Conservation (phyloP, 192 early-diverging fungal species). For the Linnemannia hyalina region DNA sequence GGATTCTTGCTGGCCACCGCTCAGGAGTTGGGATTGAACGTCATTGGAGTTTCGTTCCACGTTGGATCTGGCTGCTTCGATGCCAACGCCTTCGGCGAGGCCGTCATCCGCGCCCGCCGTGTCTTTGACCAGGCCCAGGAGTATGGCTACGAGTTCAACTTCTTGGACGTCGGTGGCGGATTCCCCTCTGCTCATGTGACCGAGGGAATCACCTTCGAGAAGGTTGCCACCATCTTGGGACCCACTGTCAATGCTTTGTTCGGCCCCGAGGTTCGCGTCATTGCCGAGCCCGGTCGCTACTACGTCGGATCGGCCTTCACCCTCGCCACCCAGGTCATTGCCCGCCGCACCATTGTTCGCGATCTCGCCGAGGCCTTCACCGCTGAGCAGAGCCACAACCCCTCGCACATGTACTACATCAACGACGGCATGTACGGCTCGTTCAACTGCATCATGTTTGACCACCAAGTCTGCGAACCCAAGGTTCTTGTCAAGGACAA, state of each 20-base stretch:
- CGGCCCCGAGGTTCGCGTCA: conserved; percentile 85
- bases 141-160: conserved; percentile 77
- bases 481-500: conserved; percentile 69
- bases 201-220: conserved; percentile 83
- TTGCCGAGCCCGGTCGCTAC: conserved; percentile 97
- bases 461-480: conserved; percentile 84
- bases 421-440: conserved; percentile 98
- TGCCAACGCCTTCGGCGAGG: conserved; percentile 88
- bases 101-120: conserved; percentile 82
- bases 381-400: conserved; percentile 25
- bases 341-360: conserved; percentile 75
- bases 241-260: conserved; percentile 85
- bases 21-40: conserved; percentile 80
- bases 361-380: conserved; percentile 6
- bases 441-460: conserved; percentile 98
- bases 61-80: conserved; percentile 95
- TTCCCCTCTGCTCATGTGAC: conserved; percentile 86
- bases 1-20: conserved; percentile 79
- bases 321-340: conserved; percentile 91
- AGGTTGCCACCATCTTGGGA: conserved; percentile 83
- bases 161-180: conserved; percentile 93
- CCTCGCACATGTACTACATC: conserved; percentile 87
- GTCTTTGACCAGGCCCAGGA: conserved; percentile 89
- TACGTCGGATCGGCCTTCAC: conserved; percentile 94
- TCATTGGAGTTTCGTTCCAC: conserved; percentile 94